Conservation (phyloP, 2,329 filamentous ascomycete species). For the Paecilomyces fulvus region DNA sequence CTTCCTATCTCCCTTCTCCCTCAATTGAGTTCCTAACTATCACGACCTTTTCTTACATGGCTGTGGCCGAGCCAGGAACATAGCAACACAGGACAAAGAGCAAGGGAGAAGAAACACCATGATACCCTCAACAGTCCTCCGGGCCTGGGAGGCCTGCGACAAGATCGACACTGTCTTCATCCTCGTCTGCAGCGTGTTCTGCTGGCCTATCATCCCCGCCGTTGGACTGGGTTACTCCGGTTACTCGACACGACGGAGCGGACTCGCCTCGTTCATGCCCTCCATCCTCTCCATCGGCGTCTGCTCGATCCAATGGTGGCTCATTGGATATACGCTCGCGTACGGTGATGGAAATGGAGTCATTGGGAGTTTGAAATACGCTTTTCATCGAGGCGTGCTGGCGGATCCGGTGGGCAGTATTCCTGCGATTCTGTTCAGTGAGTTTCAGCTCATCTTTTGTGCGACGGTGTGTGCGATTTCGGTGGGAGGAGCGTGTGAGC, state of each 20-base stretch:
- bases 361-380: conserved; percentile 39
- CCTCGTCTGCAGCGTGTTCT: conserved; percentile 44
- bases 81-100: background rate
- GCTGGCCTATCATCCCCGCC: conserved; percentile 45
- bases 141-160: conserved; percentile 45
- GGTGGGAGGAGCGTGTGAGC: conserved; percentile 42
- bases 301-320: conserved; percentile 45
- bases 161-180: conserved; percentile 46
- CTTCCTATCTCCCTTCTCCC: background rate
- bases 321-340: conserved; percentile 42
- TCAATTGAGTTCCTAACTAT: background rate
- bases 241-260: conserved; percentile 42
- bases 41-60: background rate
- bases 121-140: conserved; percentile 17
- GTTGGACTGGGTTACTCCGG: conserved; percentile 45
- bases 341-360: conserved; percentile 40
- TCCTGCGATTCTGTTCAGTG: conserved; percentile 43
- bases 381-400: conserved; percentile 39
- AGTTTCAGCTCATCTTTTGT: conserved; percentile 44
- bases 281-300: conserved; percentile 39
- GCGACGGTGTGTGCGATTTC: conserved; percentile 46
- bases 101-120: background rate
- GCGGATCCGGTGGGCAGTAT: conserved; percentile 43
- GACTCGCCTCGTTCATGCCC: conserved; percentile 42
- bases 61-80: background rate